Base-by-base conservation (phyloP, 225 moss, liverwort and hornwort genomes). In the Physcomitrellopsis africana region DNA sequence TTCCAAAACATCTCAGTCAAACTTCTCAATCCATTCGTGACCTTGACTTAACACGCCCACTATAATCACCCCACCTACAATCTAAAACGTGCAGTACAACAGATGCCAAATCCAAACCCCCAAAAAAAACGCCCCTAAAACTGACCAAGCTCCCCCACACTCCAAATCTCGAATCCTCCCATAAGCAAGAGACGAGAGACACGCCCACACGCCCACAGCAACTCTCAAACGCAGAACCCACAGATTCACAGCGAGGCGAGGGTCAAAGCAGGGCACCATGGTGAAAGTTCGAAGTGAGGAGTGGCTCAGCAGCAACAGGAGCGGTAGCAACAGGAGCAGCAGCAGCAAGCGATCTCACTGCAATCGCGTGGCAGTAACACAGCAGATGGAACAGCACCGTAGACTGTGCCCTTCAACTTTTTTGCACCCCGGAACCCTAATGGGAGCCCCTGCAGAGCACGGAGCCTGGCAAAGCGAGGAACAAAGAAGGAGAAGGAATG, bases 231-330 rank as follows among this genome's bases (percentile, higher is more conserved):
- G 17, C 53, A 17, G 56, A 5, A 26, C 32, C 23, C 51, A 24
- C 49, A 51, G 49, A 77, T 73, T 77, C 51, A 52, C 51, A 60
- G 11, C 20, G 29, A 23, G 26, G 7, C n/a, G 20, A 76, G 46
- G 46, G 66, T 15, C n/a, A 27, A 44, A 69, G 23, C 77, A 78
- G 54, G 60, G 65, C 42, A 66, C 82, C 82, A 82, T 82, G 75
- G 66, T 82, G 82, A 15, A 18, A 65, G 74, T 37, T 37, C 77
- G 72, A 15, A 65, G 45, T 27, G 58, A 58, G 44, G 48, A 73
- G 2, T 7, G 20, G 44, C 44, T 44, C 43, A 56, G 70, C 27
- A 48, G 44, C 32, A 37, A 1, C 24, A 24, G 24, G 1, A 24
- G 24, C 24, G 1, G 1, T 1, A 24, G 1, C 24, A 24, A 1